Conservation (phyloP, 2,329 filamentous ascomycete species). For the Pseudogymnoascus sp. region DNA sequence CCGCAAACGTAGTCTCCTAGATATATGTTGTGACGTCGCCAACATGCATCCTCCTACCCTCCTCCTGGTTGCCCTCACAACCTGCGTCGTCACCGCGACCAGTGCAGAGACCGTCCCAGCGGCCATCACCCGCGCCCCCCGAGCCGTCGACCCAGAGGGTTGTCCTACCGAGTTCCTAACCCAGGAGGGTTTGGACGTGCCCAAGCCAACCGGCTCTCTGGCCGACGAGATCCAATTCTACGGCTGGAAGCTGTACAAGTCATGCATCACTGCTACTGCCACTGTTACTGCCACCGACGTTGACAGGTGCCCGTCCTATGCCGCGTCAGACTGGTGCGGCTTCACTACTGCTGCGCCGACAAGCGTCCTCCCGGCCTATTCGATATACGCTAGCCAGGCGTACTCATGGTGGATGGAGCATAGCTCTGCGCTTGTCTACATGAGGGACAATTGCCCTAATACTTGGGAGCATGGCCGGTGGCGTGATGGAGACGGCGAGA, state of each 20-base stretch:
- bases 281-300: not conserved
- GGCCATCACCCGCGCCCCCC: not conserved
- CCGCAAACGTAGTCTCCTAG: not conserved
- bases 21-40: not conserved
- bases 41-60: not conserved
- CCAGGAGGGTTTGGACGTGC: conserved; percentile 12
- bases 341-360: conserved; percentile 14
- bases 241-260: conserved; percentile 9
- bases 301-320: not conserved
- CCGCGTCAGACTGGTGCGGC: conserved; percentile 13
- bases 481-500: not conserved
- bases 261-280: conserved; percentile 1
- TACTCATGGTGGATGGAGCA: conserved; percentile 14
- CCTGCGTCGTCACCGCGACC: not conserved
- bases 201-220: conserved; percentile 12
- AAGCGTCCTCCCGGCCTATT: conserved; percentile 11
- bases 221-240: conserved; percentile 8
- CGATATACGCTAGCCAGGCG: conserved; percentile 12
- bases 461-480: not conserved
- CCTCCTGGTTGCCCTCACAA: not conserved
- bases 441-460: conserved; percentile 14
- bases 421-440: not conserved
- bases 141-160: not conserved
- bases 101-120: not conserved
- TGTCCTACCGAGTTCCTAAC: not conserved